Evolutionary conservation across 2,329 filamentous ascomycete genomes (phyloP).

Genomic region (Alternaria ventricosa): DNA sequence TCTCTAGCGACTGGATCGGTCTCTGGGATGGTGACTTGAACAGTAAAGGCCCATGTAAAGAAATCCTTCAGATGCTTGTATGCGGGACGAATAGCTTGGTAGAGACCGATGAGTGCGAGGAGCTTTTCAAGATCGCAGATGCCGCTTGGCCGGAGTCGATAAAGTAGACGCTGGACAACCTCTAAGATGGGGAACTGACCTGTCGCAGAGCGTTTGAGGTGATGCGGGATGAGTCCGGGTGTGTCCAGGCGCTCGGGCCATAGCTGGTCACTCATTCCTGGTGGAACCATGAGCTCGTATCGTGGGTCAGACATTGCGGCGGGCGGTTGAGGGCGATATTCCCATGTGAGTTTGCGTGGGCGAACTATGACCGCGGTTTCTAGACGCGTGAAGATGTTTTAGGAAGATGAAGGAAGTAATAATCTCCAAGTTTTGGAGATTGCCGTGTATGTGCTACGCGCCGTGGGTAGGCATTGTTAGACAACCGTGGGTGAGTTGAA

Average conservation of each 20-base stretch:
- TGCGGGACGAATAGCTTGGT: conserved; percentile 26
- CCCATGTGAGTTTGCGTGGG: not conserved
- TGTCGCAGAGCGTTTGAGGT: conserved; percentile 28
- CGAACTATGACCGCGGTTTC: not conserved
- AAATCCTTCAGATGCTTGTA: conserved; percentile 25
- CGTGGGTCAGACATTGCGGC: not conserved
- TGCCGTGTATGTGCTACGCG: not conserved
- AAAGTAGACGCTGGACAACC: conserved; percentile 34
- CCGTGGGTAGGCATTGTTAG: not conserved
- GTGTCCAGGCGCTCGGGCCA: conserved; percentile 36
- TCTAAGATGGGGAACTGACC: conserved; percentile 33
- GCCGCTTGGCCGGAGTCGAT: conserved; percentile 25
- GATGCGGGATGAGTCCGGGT: conserved; percentile 31
- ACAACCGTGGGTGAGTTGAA: not conserved
- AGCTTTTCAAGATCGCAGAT: conserved; percentile 29
- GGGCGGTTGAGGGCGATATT: not conserved
- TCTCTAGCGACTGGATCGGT: conserved; percentile 33
- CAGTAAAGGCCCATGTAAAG: conserved; percentile 26
- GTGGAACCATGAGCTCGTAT: not conserved
- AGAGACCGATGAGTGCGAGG: conserved; percentile 32
- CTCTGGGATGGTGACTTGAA: conserved; percentile 31
- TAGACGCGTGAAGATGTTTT: not conserved
- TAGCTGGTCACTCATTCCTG: not conserved
- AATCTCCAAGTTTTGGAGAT: not conserved
- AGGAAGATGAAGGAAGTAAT: not conserved